phyloP scores from a whole-genome alignment of 257 asterid genomes.

The Craterostigma plantagineum region DNA sequence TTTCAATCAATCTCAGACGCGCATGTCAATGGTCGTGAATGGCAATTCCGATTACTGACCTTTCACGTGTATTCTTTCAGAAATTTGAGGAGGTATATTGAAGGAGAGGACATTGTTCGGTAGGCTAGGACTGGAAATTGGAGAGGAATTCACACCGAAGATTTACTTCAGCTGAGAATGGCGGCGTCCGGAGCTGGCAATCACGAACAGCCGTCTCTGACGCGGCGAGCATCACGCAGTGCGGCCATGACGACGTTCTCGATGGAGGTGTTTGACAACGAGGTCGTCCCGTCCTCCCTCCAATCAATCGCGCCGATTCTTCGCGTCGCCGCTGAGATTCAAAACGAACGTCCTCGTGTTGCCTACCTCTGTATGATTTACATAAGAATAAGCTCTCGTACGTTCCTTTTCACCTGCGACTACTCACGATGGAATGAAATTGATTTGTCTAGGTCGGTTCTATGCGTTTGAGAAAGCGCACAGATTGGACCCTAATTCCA shows the following conservation, averaged over 20 bases:
- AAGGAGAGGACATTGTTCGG: too few relatives aligned
- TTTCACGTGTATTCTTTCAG: too few relatives aligned
- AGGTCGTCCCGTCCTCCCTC: slow-evolving; percentile 87
- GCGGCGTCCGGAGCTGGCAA: slow-evolving; percentile 27
- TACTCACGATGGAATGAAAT: too few relatives aligned
- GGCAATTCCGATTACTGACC: too few relatives aligned
- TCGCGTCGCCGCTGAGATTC: slow-evolving; percentile 74
- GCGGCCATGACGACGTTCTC: slow-evolving; percentile 72
- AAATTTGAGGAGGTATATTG: too few relatives aligned
- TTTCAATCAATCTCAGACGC: too few relatives aligned
- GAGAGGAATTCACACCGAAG: too few relatives aligned
- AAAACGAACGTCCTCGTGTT: slow-evolving; percentile 73
- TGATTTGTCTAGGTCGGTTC: slow-evolving; percentile 45
- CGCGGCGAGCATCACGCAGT: slow-evolving; percentile 76
- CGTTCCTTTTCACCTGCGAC: too few relatives aligned
- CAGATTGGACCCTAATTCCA: slow-evolving; percentile 71
- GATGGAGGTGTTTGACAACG: slow-evolving; percentile 84
- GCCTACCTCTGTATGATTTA: slow-evolving; percentile 52
- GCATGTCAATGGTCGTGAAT: too few relatives aligned
- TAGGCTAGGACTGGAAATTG: too few relatives aligned
- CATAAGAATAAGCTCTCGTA: too few relatives aligned
- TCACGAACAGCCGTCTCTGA: slow-evolving; percentile 28
- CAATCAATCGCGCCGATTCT: slow-evolving; percentile 83
- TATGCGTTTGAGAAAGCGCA: slow-evolving; percentile 95
- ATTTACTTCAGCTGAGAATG: too few relatives aligned